Conservation (phyloP, 202 grass and related monocot species). For the Panicum hallii region DNA sequence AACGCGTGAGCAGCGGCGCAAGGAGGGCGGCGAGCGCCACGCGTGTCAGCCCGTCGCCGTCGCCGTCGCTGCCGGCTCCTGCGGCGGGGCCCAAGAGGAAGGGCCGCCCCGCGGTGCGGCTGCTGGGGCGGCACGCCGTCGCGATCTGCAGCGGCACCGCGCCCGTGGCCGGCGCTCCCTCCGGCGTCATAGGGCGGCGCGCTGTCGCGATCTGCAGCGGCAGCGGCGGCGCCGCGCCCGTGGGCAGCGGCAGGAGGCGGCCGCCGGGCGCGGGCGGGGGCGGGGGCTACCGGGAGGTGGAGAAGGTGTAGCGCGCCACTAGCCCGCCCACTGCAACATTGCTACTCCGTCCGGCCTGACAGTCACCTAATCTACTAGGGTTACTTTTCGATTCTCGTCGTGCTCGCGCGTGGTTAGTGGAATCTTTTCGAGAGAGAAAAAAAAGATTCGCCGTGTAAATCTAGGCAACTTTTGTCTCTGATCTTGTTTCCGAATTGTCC, state of each 20-base stretch:
- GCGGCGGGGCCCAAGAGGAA: not conserved
- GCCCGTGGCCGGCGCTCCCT: not conserved
- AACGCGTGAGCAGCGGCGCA: not conserved
- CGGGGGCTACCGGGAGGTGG: conserved; percentile 33
- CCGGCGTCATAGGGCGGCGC: conserved; percentile 16
- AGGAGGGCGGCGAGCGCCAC: conserved; percentile 6
- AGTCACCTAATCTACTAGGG: not conserved
- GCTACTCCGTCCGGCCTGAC: not conserved
- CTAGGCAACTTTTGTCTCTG: not conserved
- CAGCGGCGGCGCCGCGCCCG: not conserved
- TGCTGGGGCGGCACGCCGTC: conserved; percentile 50
- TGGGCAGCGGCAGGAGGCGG: not conserved
- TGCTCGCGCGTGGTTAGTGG: conserved; percentile 6
- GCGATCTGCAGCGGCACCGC: conserved; percentile 46
- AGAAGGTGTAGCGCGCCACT: conserved; percentile 30
- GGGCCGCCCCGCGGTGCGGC: not conserved
- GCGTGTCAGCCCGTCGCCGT: not conserved
- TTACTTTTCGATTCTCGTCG: not conserved
- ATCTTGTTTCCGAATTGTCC: not conserved
- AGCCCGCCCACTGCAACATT: not conserved
- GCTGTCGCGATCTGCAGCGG: conserved; percentile 47
- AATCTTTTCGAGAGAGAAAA: not conserved
- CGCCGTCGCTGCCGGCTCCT: not conserved
- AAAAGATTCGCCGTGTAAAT: conserved; percentile 16
- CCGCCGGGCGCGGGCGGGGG: not conserved